Base-by-base conservation (phyloP, 768 basidiomycete species). In the Panellus pusillus region DNA sequence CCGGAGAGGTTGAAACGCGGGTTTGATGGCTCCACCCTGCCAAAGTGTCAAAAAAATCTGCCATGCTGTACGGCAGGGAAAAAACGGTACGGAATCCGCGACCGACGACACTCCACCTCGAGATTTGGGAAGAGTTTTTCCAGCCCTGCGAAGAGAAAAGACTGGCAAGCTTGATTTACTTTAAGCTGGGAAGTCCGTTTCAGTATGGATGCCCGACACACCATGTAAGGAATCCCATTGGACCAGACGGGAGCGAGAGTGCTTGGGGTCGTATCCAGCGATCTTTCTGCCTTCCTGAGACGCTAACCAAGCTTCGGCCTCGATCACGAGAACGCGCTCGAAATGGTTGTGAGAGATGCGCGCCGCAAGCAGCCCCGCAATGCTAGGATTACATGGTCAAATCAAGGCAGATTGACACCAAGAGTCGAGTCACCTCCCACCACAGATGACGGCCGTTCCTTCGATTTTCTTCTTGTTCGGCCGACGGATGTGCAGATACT, bases 291-390 rank as follows among this genome's bases (percentile, higher is more conserved):
- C 65, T 31, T 64, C 62, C 27, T 63, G 46, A 1, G 59, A 51
- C 5, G 58, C 55, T 2, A 64, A 20, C 64, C 65, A 68, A 19
- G 50, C 52, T 39, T 72, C 70, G 15, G 70, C 59, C 38, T 72
- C 70, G 43, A 72, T 50, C 27, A 72, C 58, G n/a, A 71, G 36
- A 42, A 71, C 70, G 3, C 52, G 45, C 35, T 67, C 62, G 51
- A 70, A 71, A 44, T 70, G 68, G 48, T 66, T 62, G 20, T 67
- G 61, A 46, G 68, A 71, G 17, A 70, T 56, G 11, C 68, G 57
- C 2, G 70, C 70, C 17, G 70, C 48, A 9, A 67, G 43, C 11
- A 72, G 50, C 3, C 70, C 70, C 12, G 64, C 64, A 32, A 72
- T 62, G 46, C 70, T 72, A 35, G 32, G 32, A 35, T 35, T 35